These are phyloP conservation scores for Aureobasidium vineae DNA, from an alignment of 2,329 filamentous ascomycete genomes.

Conservation along the genomic window DNA sequence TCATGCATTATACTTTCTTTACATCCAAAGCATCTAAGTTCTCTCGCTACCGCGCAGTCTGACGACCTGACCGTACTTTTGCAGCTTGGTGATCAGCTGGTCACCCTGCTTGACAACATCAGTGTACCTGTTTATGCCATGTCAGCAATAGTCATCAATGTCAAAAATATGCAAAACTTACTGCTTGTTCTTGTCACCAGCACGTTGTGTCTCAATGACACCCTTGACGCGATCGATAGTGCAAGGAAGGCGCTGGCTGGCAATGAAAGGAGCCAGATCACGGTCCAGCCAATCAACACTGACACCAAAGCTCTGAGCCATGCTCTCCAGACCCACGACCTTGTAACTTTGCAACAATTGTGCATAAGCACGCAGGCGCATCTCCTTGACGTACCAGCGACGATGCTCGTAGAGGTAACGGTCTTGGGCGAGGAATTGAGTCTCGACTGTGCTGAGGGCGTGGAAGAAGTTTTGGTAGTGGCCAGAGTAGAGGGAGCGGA, in stretches of 20 bases:
- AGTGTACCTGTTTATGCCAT: conserved; percentile 59
- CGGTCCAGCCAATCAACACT: conserved; percentile 92
- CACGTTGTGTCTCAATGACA: conserved; percentile 96
- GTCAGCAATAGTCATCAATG: background rate
- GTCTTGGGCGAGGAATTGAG: conserved; percentile 89
- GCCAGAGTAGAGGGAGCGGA: conserved; percentile 88
- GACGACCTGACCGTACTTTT: conserved; percentile 98
- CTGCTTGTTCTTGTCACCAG: conserved; percentile 99
- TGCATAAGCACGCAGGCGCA: conserved; percentile 94
- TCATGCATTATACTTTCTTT: conserved; percentile 13
- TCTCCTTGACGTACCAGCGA: conserved; percentile 96
- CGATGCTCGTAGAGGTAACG: conserved; percentile 95
- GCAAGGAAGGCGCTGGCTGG: conserved; percentile 88
- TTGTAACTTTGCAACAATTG: conserved; percentile 97
- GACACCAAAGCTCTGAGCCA: conserved; percentile 96
- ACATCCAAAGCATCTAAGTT: background rate
- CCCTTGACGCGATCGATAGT: conserved; percentile 97
- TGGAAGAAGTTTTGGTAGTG: conserved; percentile 94
- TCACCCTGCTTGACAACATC: conserved; percentile 98
- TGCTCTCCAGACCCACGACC: conserved; percentile 93
- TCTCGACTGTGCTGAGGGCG: conserved; percentile 84
- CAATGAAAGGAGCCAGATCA: conserved; percentile 95
- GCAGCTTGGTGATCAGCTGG: conserved; percentile 95
- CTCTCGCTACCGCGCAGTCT: conserved; percentile 91
- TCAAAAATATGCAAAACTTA: conserved; percentile 30